Evolutionary conservation across 73 alveolate genomes (phyloP).

Genomic region (Durusdinium trenchii): DNA sequence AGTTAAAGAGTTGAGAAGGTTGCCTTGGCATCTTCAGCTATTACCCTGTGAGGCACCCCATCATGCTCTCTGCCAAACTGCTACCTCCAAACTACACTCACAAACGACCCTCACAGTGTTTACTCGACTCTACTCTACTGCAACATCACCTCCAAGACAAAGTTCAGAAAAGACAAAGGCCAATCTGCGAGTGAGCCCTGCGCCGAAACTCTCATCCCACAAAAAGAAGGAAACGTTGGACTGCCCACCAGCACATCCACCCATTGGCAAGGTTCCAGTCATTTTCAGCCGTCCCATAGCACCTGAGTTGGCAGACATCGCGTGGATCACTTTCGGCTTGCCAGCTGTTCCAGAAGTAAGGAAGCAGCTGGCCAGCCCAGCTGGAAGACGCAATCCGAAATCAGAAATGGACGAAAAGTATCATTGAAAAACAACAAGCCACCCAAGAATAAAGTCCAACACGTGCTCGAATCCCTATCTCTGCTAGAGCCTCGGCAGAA

Average conservation of each 20-base stretch:
- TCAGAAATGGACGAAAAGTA: neutral
- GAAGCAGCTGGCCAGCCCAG: no score
- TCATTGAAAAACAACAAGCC: neutral
- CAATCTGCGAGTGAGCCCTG: neutral
- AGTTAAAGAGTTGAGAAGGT: no score
- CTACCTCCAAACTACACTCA: no score
- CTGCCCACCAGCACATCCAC: neutral
- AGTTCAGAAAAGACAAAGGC: neutral
- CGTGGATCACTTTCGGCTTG: neutral
- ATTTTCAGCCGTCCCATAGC: slow-evolving; percentile 59
- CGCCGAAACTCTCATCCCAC: neutral
- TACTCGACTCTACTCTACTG: no score
- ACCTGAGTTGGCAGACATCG: neutral
- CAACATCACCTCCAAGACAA: neutral
- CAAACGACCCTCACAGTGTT: no score
- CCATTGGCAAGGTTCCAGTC: slow-evolving; percentile 14
- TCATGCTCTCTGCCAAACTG: no score
- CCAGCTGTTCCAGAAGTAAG: no score
- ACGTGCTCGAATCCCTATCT: neutral
- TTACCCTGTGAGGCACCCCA: no score
- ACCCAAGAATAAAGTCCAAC: neutral
- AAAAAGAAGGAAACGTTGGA: neutral
- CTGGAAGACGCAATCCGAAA: neutral
- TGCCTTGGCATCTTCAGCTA: no score
- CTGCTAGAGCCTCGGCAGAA: neutral